Conservation (phyloP, 2,329 filamentous ascomycete species). For the Hypoxylon rubiginosum region DNA sequence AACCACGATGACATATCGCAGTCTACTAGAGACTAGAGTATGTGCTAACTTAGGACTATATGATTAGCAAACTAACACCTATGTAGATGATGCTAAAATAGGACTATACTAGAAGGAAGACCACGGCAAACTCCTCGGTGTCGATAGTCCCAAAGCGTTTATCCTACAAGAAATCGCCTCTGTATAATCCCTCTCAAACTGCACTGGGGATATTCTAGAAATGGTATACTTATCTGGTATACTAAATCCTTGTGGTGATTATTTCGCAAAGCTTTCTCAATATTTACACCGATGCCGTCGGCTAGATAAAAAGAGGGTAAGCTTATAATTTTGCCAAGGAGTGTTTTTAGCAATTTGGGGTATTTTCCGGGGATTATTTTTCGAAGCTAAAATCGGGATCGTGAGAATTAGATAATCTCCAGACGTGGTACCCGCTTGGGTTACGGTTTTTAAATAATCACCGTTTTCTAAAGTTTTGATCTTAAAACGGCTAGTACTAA, state of each 20-base stretch:
- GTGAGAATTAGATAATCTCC: background rate
- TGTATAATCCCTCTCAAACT: no score
- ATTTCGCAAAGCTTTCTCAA: background rate
- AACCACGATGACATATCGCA: no score
- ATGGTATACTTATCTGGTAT: no score
- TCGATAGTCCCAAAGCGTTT: no score
- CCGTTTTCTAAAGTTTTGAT: background rate
- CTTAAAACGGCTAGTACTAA: background rate
- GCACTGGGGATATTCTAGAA: no score
- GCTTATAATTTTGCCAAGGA: background rate
- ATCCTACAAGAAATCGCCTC: no score
- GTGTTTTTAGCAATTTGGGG: background rate
- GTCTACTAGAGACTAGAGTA: no score
- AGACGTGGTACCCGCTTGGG: background rate
- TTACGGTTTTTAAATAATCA: slow-evolving; percentile 1
- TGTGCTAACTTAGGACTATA: no score
- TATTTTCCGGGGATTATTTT: slow-evolving; percentile 3
- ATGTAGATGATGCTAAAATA: no score
- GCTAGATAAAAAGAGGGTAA: background rate
- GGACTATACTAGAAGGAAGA: no score
- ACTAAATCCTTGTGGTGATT: background rate
- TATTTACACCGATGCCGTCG: background rate
- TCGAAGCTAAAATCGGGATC: slow-evolving; percentile 3
- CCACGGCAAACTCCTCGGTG: no score
- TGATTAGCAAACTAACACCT: no score